Conservation (phyloP, 2,329 filamentous ascomycete species). For the Phialocephala subalpina region DNA sequence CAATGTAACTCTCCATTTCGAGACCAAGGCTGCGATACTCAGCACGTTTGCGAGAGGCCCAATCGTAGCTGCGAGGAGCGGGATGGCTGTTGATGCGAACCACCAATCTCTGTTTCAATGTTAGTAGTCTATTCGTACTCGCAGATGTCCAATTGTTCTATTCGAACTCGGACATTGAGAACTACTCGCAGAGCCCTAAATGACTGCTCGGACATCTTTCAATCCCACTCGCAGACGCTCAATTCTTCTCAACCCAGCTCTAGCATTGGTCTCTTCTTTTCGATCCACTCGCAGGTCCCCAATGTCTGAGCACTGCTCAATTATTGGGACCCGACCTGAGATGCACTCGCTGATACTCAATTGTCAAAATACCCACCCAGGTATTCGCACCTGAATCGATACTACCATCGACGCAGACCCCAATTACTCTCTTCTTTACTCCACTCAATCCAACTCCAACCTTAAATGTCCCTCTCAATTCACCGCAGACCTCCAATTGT, state of each 20-base stretch:
- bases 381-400: not conserved
- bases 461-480: too few relatives aligned
- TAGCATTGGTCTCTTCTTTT: too few relatives aligned
- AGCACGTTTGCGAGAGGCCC: constrained; percentile 75
- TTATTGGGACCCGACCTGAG: not conserved
- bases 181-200: not conserved
- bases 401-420: not conserved
- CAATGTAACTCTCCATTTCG: constrained; percentile 64
- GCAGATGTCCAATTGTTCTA: not conserved
- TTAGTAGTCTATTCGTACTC: not conserved
- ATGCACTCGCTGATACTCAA: not conserved
- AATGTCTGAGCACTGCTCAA: not conserved
- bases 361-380: not conserved
- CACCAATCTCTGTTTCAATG: constrained; percentile 46
- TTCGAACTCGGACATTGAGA: not conserved
- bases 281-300: not conserved
- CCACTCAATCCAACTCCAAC: not conserved
- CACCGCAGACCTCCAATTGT: too few relatives aligned
- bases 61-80: constrained; percentile 71
- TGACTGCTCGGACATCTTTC: not conserved
- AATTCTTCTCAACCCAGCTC: too few relatives aligned
- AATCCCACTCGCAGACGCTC: too few relatives aligned
- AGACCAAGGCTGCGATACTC: constrained; percentile 72
- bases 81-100: constrained; percentile 54
- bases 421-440: not conserved